phyloP scores from a whole-genome alignment of 1,139 yeast species.

The Taphrina populina region DNA sequence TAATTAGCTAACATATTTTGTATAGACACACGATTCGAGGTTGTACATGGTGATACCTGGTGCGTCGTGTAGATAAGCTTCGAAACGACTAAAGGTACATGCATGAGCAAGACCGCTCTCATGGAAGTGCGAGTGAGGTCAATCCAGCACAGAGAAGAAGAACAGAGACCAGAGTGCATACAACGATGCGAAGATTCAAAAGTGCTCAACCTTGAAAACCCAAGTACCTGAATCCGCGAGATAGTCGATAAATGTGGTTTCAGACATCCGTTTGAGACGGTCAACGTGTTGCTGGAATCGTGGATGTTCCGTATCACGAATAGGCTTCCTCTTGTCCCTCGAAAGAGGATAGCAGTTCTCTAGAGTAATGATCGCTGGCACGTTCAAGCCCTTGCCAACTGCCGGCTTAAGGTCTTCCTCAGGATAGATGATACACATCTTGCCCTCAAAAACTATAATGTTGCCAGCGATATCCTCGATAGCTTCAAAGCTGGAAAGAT shows the following conservation, averaged over 20 bases:
- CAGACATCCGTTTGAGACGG: slow-evolving; percentile 61
- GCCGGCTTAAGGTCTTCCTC: slow-evolving; percentile 62
- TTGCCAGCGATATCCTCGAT: slow-evolving; percentile 65
- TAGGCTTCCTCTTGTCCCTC: slow-evolving; percentile 68
- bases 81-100: no score
- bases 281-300: slow-evolving; percentile 67
- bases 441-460: slow-evolving; percentile 60
- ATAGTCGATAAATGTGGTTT: slow-evolving; percentile 67
- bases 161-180: no score
- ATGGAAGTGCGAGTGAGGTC: neutral
- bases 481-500: slow-evolving; percentile 63
- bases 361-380: slow-evolving; percentile 68
- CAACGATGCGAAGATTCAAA: slow-evolving; percentile 52
- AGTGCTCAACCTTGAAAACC: slow-evolving; percentile 83
- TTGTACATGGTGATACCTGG: no score
- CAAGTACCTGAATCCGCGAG: slow-evolving; percentile 80
- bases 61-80: no score
- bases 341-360: slow-evolving; percentile 77
- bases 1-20: no score
- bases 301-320: slow-evolving; percentile 75
- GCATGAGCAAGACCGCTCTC: no score
- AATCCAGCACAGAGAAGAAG: neutral
- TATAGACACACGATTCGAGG: no score
- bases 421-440: slow-evolving; percentile 72
- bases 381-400: slow-evolving; percentile 79